Conservation (phyloP, 306 rosid species). For the Mucuna pruriens region DNA sequence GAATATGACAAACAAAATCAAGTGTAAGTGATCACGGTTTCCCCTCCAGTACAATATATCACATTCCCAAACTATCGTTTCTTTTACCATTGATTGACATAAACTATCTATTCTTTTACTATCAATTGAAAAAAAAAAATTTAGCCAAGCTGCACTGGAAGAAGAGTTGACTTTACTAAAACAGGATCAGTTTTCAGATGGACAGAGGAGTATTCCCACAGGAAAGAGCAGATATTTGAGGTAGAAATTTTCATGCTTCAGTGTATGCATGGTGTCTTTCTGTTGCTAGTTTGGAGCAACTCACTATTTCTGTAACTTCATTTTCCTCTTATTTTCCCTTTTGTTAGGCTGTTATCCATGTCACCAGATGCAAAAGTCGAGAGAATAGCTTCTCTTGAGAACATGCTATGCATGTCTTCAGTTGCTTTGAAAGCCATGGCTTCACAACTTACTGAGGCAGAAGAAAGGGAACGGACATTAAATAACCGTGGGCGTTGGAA, state of each 20-base stretch:
- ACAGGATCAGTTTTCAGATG: constrained; percentile 61
- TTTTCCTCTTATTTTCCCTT: constrained; percentile 23
- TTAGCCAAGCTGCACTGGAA: constrained; percentile 67
- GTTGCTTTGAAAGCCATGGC: constrained; percentile 71
- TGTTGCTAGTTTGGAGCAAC: constrained; percentile 29
- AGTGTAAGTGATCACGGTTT: constrained; percentile 56
- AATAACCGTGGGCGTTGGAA: constrained; percentile 77
- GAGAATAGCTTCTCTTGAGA: constrained; percentile 77
- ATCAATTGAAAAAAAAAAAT: constrained; percentile 25
- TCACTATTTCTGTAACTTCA: constrained; percentile 20
- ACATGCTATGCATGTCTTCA: constrained; percentile 73
- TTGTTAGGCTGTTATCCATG: constrained; percentile 69
- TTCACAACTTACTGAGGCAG: constrained; percentile 77
- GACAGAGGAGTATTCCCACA: constrained; percentile 44
- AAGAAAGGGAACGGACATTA: constrained; percentile 67
- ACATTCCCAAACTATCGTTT: constrained; percentile 15
- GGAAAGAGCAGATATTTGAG: constrained; percentile 62
- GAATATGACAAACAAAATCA: constrained; percentile 72
- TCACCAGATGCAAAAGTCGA: constrained; percentile 65
- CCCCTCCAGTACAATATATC: background rate
- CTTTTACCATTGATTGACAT: constrained; percentile 36
- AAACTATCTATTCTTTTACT: constrained; percentile 11
- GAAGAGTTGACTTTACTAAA: constrained; percentile 68
- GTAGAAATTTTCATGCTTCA: constrained; percentile 34
- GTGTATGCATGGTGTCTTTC: constrained; percentile 21